Evolutionary conservation across 2,329 filamentous ascomycete species (phyloP), one percentile per base, ranked within the genome.

Genomic region (Arthrobotrys sphaeroides): DNA sequence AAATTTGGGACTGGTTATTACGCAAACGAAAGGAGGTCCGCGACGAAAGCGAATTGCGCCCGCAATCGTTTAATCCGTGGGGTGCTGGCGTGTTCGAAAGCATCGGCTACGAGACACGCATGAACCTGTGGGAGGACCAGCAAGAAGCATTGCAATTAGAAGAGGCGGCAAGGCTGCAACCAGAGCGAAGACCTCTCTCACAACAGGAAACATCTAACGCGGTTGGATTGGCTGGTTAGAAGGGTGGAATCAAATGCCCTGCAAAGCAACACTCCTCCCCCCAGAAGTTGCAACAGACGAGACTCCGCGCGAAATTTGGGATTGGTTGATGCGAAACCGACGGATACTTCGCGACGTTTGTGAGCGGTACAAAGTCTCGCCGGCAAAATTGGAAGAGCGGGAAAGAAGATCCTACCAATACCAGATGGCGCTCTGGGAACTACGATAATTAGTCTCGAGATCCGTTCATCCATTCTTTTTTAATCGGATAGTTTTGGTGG

Each of bases 1-100:
- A 73, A 36, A 67, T 67, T 22, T 73, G 69, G 61, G 69, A 73
- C 51, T 67, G 69, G 69, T 53, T 73, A 24, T 49, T 73, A 26
- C 69, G 69, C 5, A 66, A 73, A 55, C 61, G 69, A 61, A 73
- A 67, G 59, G 61, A 66, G 31, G 33, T 61, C 22, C 61, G 69
- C 13, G 69, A 73, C 53, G 61, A 51, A 24, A 61, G 42, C 42
- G 69, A 73, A 51, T 31, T 55, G 36, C 22, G 49, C 43, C 69
- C 69, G 18, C 42, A 66, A 55, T 66, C 60, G 13, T 66, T 61
- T 61, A 73, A 67, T 38, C 24, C 43, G 38, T 73, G 69, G 69
- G 69, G 69, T 22, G 36, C 53, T 28, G 69, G 59, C 42, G 49
- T 53, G 18, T 42, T 73, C 51, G 69, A 73, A 40, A 67, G 53